phyloP scores from a whole-genome alignment of 257 asterid species.

The Fraxinus quadrangulata region DNA sequence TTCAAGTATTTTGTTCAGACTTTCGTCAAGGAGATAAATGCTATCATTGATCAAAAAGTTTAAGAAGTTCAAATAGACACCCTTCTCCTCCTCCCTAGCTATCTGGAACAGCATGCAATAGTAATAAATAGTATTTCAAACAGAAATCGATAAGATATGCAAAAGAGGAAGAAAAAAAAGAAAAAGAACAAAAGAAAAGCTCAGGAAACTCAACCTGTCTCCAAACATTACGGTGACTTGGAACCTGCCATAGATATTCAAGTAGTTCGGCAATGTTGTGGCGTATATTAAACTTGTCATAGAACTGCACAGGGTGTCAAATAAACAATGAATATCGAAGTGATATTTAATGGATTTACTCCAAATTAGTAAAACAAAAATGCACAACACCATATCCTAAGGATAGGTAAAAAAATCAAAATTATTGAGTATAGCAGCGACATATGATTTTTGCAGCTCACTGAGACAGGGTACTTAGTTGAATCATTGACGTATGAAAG shows the following conservation, averaged over 20 bases:
- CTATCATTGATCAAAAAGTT: slow-evolving; percentile 94
- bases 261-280: slow-evolving; percentile 98
- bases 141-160: neutral
- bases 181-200: neutral
- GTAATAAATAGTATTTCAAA: slow-evolving; percentile 12
- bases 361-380: neutral
- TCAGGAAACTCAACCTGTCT: slow-evolving; percentile 60
- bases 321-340: neutral
- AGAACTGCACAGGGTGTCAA: slow-evolving; percentile 61
- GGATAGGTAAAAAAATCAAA: neutral
- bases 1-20: slow-evolving; percentile 96
- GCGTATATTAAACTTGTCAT: slow-evolving; percentile 97
- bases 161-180: neutral
- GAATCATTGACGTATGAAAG: neutral
- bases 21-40: slow-evolving; percentile 91
- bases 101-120: slow-evolving; percentile 50
- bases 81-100: slow-evolving; percentile 98
- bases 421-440: neutral
- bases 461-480: neutral
- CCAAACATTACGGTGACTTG: slow-evolving; percentile 97
- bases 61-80: slow-evolving; percentile 84
- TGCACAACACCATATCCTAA: slow-evolving; percentile 9
- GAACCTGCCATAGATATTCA: slow-evolving; percentile 97
- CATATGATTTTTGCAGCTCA: neutral
- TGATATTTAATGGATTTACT: neutral